Conservation (phyloP, 2,329 filamentous ascomycete genomes). For the Neoarthrinium moseri region DNA sequence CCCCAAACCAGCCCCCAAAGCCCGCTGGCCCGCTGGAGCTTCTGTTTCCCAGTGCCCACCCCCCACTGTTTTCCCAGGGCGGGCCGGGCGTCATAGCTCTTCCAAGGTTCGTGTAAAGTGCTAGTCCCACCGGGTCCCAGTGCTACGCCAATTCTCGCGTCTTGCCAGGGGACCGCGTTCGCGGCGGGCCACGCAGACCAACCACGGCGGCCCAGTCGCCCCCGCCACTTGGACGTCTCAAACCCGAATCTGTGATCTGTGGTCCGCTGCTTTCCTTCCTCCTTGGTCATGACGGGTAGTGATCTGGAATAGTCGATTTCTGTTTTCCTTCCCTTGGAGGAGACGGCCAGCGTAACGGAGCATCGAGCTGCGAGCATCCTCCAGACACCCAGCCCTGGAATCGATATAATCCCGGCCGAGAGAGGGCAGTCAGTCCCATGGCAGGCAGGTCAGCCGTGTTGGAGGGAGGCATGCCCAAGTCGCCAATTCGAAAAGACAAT, state of each 20-base stretch:
- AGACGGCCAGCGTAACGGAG: too few relatives aligned
- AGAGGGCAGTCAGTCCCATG: not conserved
- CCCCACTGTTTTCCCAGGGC: not conserved
- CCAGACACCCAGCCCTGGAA: too few relatives aligned
- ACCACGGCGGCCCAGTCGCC: too few relatives aligned
- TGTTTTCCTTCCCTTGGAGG: too few relatives aligned
- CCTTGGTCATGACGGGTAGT: too few relatives aligned
- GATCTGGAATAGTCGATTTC: too few relatives aligned
- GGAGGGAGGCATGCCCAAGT: conserved; percentile 8
- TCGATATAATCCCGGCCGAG: not conserved
- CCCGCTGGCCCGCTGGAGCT: not conserved
- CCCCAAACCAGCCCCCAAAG: not conserved
- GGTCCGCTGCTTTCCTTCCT: too few relatives aligned
- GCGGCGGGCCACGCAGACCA: conserved; percentile 7
- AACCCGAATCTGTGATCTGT: too few relatives aligned
- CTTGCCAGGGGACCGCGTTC: conserved; percentile 9
- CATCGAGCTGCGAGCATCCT: too few relatives aligned
- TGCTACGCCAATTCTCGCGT: conserved; percentile 1
- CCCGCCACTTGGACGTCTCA: conserved; percentile 9
- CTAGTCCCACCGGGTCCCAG: too few relatives aligned
- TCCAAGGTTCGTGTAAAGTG: conserved; percentile 8
- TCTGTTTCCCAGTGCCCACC: not conserved
- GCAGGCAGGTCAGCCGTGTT: not conserved
- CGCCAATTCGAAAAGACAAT: conserved; percentile 13
- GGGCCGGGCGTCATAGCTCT: conserved; percentile 1